A percentile compares a stretch with the other conserved stretches of the same genome.
phyloP scores from a whole-genome alignment of 495 filamentous ascomycete genomes.

The Hypoxylon perforatum region DNA sequence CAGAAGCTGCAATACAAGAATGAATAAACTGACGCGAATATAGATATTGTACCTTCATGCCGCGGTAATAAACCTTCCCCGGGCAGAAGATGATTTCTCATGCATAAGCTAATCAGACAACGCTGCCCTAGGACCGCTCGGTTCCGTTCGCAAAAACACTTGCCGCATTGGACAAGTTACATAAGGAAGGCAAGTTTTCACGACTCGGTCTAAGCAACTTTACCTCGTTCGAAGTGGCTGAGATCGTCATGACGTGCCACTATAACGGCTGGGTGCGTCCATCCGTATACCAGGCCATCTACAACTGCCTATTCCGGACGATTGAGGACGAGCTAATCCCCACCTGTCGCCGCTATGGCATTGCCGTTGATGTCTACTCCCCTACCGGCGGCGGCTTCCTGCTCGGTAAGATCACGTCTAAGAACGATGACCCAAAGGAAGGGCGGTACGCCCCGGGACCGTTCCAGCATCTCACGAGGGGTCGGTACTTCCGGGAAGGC shows the following conservation, averaged over 20 bases:
- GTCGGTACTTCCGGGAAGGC: conserved; percentile 76
- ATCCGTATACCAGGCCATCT: conserved; percentile 72
- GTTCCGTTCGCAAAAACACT: conserved; percentile 79
- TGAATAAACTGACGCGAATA: conserved; percentile 7
- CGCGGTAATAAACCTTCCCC: conserved; percentile 45
- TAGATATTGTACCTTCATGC: conserved; percentile 85
- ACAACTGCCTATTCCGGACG: conserved; percentile 71
- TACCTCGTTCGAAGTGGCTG: conserved; percentile 85
- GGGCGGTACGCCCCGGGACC: conserved; percentile 71
- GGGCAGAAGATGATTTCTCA: not conserved
- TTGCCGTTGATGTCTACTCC: conserved; percentile 84
- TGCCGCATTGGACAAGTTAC: conserved; percentile 73
- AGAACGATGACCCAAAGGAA: conserved; percentile 66
- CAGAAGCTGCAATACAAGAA: not conserved
- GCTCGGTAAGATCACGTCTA: conserved; percentile 66
- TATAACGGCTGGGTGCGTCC: conserved; percentile 75
- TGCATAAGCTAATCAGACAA: not conserved
- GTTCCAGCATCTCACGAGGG: conserved; percentile 64
- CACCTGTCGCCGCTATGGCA: conserved; percentile 77
- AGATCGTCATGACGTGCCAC: conserved; percentile 77
- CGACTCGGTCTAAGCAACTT: conserved; percentile 81
- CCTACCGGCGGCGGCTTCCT: conserved; percentile 82
- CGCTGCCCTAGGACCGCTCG: conserved; percentile 63
- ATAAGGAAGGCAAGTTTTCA: conserved; percentile 83
- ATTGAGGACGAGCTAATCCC: conserved; percentile 81